Evolutionary conservation across 1,284 basidiomycete genomes (phyloP).

Genomic region (Moesziomyces parantarcticus): DNA sequence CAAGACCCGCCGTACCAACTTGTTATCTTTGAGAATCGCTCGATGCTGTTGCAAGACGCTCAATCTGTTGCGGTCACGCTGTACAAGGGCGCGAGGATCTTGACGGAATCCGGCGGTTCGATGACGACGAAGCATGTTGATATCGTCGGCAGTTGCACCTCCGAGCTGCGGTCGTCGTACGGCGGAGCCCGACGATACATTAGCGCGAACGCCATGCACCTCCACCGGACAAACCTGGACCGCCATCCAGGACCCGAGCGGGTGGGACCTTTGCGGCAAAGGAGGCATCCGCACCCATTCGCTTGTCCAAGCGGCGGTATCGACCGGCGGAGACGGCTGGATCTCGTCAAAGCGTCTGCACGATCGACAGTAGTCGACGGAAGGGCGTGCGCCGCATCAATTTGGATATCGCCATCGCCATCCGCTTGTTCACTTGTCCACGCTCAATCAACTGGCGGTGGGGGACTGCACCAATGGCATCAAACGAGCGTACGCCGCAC

Average conservation of each 20-base stretch:
- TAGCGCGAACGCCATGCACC: slow-evolving; percentile 10
- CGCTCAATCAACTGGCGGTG: neutral
- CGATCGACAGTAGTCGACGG: neutral
- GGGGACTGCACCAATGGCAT: too few species aligned
- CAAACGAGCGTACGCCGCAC: neutral
- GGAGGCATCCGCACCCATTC: neutral
- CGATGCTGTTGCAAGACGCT: neutral
- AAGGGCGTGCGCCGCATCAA: neutral
- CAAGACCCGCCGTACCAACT: neutral
- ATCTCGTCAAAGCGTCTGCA: neutral
- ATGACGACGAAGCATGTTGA: neutral
- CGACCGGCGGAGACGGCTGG: neutral
- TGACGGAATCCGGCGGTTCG: neutral
- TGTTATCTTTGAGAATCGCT: neutral
- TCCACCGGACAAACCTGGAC: neutral
- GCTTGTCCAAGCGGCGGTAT: neutral
- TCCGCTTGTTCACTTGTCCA: too few species aligned
- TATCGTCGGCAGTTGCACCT: slow-evolving; percentile 6
- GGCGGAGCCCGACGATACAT: slow-evolving; percentile 11
- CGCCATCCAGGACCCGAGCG: slow-evolving; percentile 1
- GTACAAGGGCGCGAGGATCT: neutral
- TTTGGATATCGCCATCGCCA: neutral
- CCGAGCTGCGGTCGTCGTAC: slow-evolving; percentile 5
- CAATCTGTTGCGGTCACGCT: neutral
- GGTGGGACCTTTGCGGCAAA: neutral